A percentile compares a stretch with the other conserved stretches of the same genome.
Evolutionary conservation across 2,329 filamentous ascomycete genomes (phyloP).

Genomic region (Epichloe coenophiala): DNA sequence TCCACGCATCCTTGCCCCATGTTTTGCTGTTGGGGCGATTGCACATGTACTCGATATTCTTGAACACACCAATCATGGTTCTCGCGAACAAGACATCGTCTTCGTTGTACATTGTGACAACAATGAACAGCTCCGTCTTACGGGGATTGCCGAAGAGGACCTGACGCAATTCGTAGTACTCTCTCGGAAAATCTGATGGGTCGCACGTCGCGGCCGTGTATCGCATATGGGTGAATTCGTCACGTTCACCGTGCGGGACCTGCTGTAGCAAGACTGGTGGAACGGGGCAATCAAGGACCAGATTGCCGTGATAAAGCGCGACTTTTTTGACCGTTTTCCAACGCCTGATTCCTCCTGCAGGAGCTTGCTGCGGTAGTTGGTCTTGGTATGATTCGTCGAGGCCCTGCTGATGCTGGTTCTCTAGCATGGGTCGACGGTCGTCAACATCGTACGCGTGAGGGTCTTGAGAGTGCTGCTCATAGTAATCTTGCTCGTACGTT

Average conservation of each 20-base stretch:
- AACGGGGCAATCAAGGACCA: constrained; percentile 92
- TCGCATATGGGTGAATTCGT: constrained; percentile 84
- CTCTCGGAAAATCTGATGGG: constrained; percentile 72
- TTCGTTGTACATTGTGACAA: constrained; percentile 98
- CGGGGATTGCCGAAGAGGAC: constrained; percentile 82
- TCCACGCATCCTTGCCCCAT: constrained; percentile 98
- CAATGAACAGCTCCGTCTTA: constrained; percentile 91
- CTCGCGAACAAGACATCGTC: constrained; percentile 92
- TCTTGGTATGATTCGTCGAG: constrained; percentile 27
- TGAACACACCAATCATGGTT: constrained; percentile 94
- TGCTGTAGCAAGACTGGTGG: constrained; percentile 79
- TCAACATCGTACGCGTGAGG: constrained; percentile 51
- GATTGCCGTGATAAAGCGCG: constrained; percentile 89
- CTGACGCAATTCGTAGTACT: constrained; percentile 85
- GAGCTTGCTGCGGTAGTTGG: constrained; percentile 18
- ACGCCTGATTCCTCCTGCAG: constrained; percentile 48
- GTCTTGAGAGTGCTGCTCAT: constrained; percentile 27
- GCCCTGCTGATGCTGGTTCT: constrained; percentile 38
- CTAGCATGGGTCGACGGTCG: constrained; percentile 64
- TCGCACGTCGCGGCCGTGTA: constrained; percentile 94
- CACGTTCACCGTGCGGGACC: constrained; percentile 79
- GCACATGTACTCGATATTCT: constrained; percentile 98
- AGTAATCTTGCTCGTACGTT: constrained; percentile 37
- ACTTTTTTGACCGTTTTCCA: constrained; percentile 99
- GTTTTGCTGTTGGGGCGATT: constrained; percentile 86